Base-by-base conservation (phyloP, 2,329 filamentous ascomycete species). In the Chaetomiaceae sp. region DNA sequence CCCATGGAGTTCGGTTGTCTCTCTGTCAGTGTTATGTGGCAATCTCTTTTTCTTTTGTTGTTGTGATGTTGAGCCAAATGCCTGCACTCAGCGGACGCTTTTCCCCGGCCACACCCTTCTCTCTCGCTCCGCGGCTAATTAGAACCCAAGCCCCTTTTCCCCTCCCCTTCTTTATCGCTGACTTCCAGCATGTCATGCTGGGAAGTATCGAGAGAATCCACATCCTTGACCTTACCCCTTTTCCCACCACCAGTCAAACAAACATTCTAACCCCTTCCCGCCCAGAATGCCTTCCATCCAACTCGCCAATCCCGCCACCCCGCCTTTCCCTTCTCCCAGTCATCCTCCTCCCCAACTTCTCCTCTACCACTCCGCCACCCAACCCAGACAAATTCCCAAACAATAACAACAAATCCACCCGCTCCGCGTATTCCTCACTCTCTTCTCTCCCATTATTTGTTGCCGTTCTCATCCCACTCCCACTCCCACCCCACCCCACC, bases 351-450 rank as follows among this genome's bases (percentile, higher is more conserved):
- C n/a, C n/a, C n/a, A n/a, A n/a, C n/a, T n/a, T n/a, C n/a, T n/a
- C n/a, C n/a, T n/a, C n/a, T n/a, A n/a, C n/a, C 25, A 23, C 42
- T 14, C 5, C 27, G 17, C 6, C 6, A 30, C 14, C 25, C 30
- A 42, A 13, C 33, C 25, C 40, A 1, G 41, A 50, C 14, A 34
- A 34, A 7, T 44, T 50, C 25, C 41, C 51, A 34, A 54, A 47
- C 14, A 47, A n/a, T n/a, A n/a, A 23, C 25, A 47, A 21, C 37
- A 50, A 12, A 25, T 48, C 45, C 37, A 53, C 23, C 50, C 46
- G 25, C 39, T 50, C 51, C 43, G 34, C 46, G 46, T 45, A 27
- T 16, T 9, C 14, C 41, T 38, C 46, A n/a, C 5, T 30, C 31
- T 9, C 33, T n/a, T 27, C 2, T 7, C 10, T 2, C 33, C 21